These are phyloP conservation scores for Rhamnella rubrinervis DNA, from an alignment of 331 rosid genomes.

Conservation along the genomic window DNA sequence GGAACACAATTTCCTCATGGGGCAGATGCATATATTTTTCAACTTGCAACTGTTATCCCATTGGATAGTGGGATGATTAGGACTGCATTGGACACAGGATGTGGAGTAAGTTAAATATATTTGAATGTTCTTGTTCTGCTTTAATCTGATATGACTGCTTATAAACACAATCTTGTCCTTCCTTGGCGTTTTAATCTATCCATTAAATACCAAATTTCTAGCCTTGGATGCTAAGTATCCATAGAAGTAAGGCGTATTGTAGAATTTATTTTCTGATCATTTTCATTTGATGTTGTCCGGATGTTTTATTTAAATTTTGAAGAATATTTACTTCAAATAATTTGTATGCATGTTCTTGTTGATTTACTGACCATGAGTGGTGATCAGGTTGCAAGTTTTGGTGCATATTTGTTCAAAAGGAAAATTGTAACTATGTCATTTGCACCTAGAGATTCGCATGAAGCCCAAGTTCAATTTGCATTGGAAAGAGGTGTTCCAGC, in stretches of 20 bases:
- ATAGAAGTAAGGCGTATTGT: too few species aligned
- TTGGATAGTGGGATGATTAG: slow-evolving; percentile 66
- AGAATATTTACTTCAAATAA: too few species aligned
- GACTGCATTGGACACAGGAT: slow-evolving; percentile 81
- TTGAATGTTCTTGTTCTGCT: slow-evolving; percentile 15
- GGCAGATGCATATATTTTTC: slow-evolving; percentile 73
- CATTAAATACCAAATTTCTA: too few species aligned
- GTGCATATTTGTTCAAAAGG: slow-evolving; percentile 72
- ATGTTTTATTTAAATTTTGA: not conserved
- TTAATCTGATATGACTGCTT: slow-evolving; percentile 4
- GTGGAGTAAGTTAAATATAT: slow-evolving; percentile 61
- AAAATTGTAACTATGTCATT: slow-evolving; percentile 76
- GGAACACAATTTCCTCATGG: slow-evolving; percentile 92
- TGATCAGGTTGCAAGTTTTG: slow-evolving; percentile 83
- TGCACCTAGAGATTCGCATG: slow-evolving; percentile 89
- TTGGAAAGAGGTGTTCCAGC: slow-evolving; percentile 94
- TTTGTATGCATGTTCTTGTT: slow-evolving; percentile 12
- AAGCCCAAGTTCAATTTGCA: slow-evolving; percentile 95
- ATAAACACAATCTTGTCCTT: too few species aligned
- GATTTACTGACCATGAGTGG: slow-evolving; percentile 25
- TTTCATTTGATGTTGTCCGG: not conserved
- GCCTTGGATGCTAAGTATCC: too few species aligned
- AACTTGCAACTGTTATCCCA: slow-evolving; percentile 73
- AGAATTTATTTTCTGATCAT: not conserved
- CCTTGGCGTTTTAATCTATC: too few species aligned